Evolutionary conservation across 768 basidiomycete species (phyloP).

Genomic region (Podaxis mareebaensis): DNA sequence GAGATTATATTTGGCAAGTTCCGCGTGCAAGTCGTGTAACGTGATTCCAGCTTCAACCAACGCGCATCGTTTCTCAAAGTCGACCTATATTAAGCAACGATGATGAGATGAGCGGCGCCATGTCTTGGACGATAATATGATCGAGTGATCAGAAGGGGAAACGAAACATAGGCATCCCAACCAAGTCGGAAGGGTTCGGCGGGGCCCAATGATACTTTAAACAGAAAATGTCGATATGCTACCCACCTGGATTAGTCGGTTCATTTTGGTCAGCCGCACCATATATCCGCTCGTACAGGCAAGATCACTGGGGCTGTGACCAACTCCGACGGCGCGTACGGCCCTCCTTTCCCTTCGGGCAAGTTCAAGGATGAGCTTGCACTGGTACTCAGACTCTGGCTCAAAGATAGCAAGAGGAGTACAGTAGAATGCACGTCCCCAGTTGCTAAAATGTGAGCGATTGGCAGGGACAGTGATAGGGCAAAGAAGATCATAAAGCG

Average conservation of each 20-base stretch:
- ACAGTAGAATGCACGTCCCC: constrained; percentile 82
- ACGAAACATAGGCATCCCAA: constrained; percentile 9
- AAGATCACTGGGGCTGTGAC: constrained; percentile 92
- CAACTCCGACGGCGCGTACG: constrained; percentile 84
- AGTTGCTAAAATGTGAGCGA: constrained; percentile 69
- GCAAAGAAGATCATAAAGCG: constrained; percentile 53
- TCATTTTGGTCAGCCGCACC: constrained; percentile 74
- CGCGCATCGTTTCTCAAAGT: constrained; percentile 65
- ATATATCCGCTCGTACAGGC: constrained; percentile 89
- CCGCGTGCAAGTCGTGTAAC: constrained; percentile 69
- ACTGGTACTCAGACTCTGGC: constrained; percentile 69
- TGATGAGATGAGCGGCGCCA: constrained; percentile 11
- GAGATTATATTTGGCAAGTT: constrained; percentile 64
- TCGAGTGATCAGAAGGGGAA: constrained; percentile 2
- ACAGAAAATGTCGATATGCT: constrained; percentile 9
- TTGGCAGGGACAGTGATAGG: constrained; percentile 52
- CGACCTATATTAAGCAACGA: constrained; percentile 50
- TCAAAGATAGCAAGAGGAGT: constrained; percentile 71
- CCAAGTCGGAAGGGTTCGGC: neutral
- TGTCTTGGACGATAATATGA: neutral
- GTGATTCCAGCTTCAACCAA: constrained; percentile 79
- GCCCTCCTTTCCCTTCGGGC: constrained; percentile 70
- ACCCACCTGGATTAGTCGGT: constrained; percentile 76
- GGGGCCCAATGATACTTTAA: neutral
- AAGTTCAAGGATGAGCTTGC: constrained; percentile 75